phyloP scores from a whole-genome alignment of 2,329 filamentous ascomycete genomes.

The Sordariomycetes sp. region DNA sequence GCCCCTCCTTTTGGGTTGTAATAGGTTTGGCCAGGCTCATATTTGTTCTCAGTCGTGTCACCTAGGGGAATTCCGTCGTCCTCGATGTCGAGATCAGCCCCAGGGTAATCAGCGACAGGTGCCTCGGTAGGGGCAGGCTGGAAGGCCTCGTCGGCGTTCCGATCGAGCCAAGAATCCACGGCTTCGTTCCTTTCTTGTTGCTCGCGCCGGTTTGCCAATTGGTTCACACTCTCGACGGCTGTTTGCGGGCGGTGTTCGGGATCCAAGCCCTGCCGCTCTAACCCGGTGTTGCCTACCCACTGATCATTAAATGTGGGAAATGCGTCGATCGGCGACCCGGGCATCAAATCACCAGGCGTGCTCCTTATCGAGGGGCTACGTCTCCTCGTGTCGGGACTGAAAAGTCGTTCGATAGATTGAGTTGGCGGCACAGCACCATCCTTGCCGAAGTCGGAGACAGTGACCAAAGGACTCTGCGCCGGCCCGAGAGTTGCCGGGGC shows the following conservation, averaged over 20 bases:
- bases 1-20: slow-evolving; percentile 25
- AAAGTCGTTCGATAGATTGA: slow-evolving; percentile 24
- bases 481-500: slow-evolving; percentile 23
- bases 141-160: slow-evolving; percentile 13
- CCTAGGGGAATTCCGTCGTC: slow-evolving; percentile 30
- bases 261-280: slow-evolving; percentile 23
- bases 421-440: slow-evolving; percentile 22
- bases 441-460: slow-evolving; percentile 40
- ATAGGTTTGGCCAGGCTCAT: slow-evolving; percentile 35
- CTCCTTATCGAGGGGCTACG: slow-evolving; percentile 19
- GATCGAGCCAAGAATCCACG: slow-evolving; percentile 36
- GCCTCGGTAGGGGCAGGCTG: slow-evolving; percentile 10
- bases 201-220: slow-evolving; percentile 26
- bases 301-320: slow-evolving; percentile 3
- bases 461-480: slow-evolving; percentile 38
- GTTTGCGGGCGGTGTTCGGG: slow-evolving; percentile 27
- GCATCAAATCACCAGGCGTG: slow-evolving; percentile 25
- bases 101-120: slow-evolving; percentile 9
- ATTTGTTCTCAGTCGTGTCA: slow-evolving; percentile 33
- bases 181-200: slow-evolving; percentile 31
- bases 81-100: slow-evolving; percentile 17
- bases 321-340: slow-evolving; percentile 10
- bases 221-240: slow-evolving; percentile 34
- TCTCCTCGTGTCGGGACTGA: slow-evolving; percentile 11
- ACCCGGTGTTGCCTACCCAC: neutral